Base-by-base conservation (phyloP, 2,329 filamentous ascomycete species). In the Akanthomyces muscarius region DNA sequence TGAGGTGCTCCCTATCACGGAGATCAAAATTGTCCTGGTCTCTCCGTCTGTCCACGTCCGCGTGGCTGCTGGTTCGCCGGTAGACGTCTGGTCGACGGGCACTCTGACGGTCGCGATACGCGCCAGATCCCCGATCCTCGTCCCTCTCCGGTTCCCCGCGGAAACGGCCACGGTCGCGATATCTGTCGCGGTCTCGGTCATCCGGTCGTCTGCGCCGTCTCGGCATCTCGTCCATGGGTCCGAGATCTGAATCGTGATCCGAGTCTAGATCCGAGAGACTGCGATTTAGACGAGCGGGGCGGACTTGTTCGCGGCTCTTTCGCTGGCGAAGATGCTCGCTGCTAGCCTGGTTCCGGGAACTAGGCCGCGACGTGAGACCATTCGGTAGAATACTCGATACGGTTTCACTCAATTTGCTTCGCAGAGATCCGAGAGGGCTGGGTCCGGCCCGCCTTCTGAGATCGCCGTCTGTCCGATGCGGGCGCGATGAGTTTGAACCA, bases 51-150 rank as follows among this genome's bases (percentile, higher is more conserved):
- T 82, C 80, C 41, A 78, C 72, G 64, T 83, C 81, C 28, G 79
- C 78, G 64, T 82, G 80, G 67, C 80, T 83, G 70, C 80, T 82
- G 3, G 81, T 79, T 51, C 81, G 72, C 53, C 79, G 73, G 33
- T 77, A 71, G 16, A 72, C 68, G 1, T 79, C 78, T 1, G 78
- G 75, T n/a, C 78, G 74, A 36, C 74, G 70, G 14, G 76, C 68
- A 65, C 78, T 75, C 30, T 64, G 68, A 38, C 71, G 71, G 8
- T 75, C 74, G 51, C 75, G 73, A 57, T 72, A 68, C 42, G 66
- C 65, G 23, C 68, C 66, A 1, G 69, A 63, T 18, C 75, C 75
- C 41, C 71, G 70, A 10, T 75, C 75, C 21, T 71, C 71, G 16
- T 71, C 73, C 44, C 71, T 67, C 5, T 74, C 73, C 6, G 68